Evolutionary conservation across 1,284 basidiomycete species (phyloP).

Genomic region (Ganoderma boninense): DNA sequence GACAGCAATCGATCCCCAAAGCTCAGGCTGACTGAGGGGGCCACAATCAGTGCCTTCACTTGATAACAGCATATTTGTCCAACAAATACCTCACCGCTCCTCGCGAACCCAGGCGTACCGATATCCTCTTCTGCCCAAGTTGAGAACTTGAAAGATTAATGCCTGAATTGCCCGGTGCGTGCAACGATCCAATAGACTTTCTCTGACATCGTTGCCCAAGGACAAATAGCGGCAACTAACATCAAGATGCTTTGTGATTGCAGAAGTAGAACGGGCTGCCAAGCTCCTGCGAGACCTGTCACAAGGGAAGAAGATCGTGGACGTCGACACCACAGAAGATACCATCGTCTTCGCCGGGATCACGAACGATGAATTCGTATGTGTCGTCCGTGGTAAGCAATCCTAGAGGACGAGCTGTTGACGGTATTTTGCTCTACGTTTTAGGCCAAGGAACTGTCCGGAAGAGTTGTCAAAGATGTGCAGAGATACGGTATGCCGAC

Average conservation of each 20-base stretch:
- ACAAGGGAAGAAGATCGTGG: slow-evolving; percentile 62
- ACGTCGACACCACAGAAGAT: slow-evolving; percentile 72
- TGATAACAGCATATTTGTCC: no score
- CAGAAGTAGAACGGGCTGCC: slow-evolving; percentile 81
- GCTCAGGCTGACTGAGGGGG: no score
- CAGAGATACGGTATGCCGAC: slow-evolving; percentile 65
- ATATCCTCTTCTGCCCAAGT: background rate
- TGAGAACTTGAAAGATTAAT: background rate
- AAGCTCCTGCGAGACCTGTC: slow-evolving; percentile 64
- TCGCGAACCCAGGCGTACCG: no score
- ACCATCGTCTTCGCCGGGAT: slow-evolving; percentile 73
- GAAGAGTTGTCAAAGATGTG: slow-evolving; percentile 66
- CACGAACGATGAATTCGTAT: slow-evolving; percentile 71
- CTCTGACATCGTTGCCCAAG: background rate
- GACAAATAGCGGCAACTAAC: background rate
- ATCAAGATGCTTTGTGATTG: background rate
- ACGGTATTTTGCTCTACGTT: background rate
- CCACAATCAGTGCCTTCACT: no score
- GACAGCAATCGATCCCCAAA: no score
- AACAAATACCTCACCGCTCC: no score
- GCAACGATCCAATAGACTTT: no score
- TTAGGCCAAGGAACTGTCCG: slow-evolving; percentile 67
- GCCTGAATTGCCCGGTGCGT: slow-evolving; percentile 7
- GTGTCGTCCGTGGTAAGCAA: background rate
- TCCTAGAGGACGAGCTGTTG: no score